phyloP scores from a whole-genome alignment of 2,329 filamentous ascomycete species.

The Fusarium virguliforme region DNA sequence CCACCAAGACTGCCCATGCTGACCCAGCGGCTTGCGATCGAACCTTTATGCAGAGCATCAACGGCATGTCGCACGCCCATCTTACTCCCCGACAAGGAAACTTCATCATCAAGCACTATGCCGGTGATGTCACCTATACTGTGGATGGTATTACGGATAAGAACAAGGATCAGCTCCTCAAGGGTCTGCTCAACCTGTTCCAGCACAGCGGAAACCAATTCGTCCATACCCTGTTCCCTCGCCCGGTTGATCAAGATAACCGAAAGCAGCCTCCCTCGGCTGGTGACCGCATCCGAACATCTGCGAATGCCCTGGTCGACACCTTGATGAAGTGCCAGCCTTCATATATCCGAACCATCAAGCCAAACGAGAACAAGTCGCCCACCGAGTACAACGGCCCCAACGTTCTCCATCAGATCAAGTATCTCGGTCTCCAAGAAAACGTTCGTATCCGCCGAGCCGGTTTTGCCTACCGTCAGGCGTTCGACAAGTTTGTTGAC shows the following conservation, averaged over 20 bases:
- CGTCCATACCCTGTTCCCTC: slow-evolving; percentile 89
- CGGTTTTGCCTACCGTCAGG: slow-evolving; percentile 96
- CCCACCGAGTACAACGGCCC: slow-evolving; percentile 90
- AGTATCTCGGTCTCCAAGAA: slow-evolving; percentile 98
- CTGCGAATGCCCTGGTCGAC: slow-evolving; percentile 93
- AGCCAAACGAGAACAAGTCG: slow-evolving; percentile 99
- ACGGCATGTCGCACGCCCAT: slow-evolving; percentile 91
- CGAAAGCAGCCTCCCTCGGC: slow-evolving; percentile 93
- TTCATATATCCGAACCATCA: slow-evolving; percentile 98
- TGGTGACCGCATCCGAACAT: slow-evolving; percentile 95
- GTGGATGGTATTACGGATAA: slow-evolving; percentile 99
- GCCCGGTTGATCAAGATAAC: slow-evolving; percentile 96
- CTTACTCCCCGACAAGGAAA: slow-evolving; percentile 93
- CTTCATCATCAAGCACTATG: slow-evolving; percentile 99
- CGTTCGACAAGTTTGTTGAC: slow-evolving; percentile 98
- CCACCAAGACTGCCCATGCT: slow-evolving; percentile 97
- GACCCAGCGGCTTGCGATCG: slow-evolving; percentile 95
- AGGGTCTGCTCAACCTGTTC: slow-evolving; percentile 91
- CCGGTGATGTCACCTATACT: slow-evolving; percentile 94
- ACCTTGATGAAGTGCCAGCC: slow-evolving; percentile 98
- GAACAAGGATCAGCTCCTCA: slow-evolving; percentile 97
- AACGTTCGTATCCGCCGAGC: slow-evolving; percentile 98
- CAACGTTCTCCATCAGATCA: slow-evolving; percentile 98
- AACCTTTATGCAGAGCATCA: slow-evolving; percentile 94
- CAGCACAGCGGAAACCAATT: slow-evolving; percentile 88